These are phyloP conservation scores for Actinomortierella ambigua DNA, from an alignment of 371 early-diverging fungal species.

Conservation along the genomic window DNA sequence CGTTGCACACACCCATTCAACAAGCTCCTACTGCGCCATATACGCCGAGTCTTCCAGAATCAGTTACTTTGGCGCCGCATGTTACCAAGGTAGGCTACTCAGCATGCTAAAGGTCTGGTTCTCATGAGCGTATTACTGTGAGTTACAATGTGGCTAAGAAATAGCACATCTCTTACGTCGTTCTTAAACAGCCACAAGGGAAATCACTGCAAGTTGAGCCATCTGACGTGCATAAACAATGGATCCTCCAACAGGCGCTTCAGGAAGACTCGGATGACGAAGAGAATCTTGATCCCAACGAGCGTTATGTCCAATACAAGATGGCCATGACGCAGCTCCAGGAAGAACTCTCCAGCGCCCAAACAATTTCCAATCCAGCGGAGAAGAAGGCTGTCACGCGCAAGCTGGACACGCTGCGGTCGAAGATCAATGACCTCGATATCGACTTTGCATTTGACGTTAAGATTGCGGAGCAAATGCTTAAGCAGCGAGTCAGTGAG, in stretches of 20 bases:
- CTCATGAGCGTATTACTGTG: too few relatives aligned
- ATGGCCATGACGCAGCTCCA: constrained; percentile 5
- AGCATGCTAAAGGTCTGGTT: too few relatives aligned
- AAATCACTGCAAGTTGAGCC: constrained; percentile 1
- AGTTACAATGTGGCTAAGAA: too few relatives aligned
- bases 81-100: not conserved
- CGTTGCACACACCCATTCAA: constrained; percentile 15
- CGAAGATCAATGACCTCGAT: constrained; percentile 51
- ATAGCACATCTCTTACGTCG: too few relatives aligned
- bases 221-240: constrained; percentile 25
- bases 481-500: constrained; percentile 24
- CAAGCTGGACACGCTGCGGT: constrained; percentile 53
- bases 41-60: constrained; percentile 24
- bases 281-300: constrained; percentile 40
- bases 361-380: constrained; percentile 37
- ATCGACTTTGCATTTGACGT: constrained; percentile 57
- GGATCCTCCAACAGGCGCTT: constrained; percentile 39
- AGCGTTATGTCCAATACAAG: constrained; percentile 37
- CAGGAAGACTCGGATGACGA: constrained; percentile 31
- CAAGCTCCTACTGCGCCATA: not conserved
- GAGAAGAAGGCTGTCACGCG: constrained; percentile 48
- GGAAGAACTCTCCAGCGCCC: constrained; percentile 18
- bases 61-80: constrained; percentile 10
- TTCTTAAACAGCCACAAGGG: not conserved
- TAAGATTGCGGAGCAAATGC: constrained; percentile 44